Conservation (phyloP, 2,329 filamentous ascomycete species). For the Neonectria sp. region DNA sequence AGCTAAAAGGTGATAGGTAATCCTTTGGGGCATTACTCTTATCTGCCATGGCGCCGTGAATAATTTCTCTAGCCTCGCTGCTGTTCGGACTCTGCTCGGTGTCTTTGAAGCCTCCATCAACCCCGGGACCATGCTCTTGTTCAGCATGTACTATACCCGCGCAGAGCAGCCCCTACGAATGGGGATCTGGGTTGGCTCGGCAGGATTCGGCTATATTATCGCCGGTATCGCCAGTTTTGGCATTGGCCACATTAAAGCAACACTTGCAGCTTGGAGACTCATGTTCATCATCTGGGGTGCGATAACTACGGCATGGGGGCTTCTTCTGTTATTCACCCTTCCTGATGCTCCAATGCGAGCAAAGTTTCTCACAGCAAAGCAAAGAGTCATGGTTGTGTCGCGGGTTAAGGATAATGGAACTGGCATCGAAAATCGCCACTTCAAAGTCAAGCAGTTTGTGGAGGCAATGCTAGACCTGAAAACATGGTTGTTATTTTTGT, state of each 20-base stretch:
- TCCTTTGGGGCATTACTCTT: constrained; percentile 28
- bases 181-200: constrained; percentile 41
- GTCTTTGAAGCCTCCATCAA: constrained; percentile 35
- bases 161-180: constrained; percentile 36
- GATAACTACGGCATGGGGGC: constrained; percentile 62
- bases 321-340: constrained; percentile 67
- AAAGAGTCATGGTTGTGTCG: constrained; percentile 64
- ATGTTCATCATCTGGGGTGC: constrained; percentile 42
- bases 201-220: constrained; percentile 37
- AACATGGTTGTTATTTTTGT: constrained; percentile 71
- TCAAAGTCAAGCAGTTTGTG: constrained; percentile 63
- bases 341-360: constrained; percentile 68
- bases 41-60: constrained; percentile 32
- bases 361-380: constrained; percentile 61
- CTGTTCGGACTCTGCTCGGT: constrained; percentile 30
- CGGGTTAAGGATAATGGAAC: constrained; percentile 67
- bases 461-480: constrained; percentile 68
- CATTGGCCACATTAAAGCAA: constrained; percentile 37
- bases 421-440: constrained; percentile 65
- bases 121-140: constrained; percentile 36
- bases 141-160: constrained; percentile 41
- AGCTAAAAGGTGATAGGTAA: constrained; percentile 13
- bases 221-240: constrained; percentile 40
- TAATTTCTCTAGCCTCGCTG: constrained; percentile 22
- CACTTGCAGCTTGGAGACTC: constrained; percentile 28